These are phyloP conservation scores for Venturia nashicola DNA, from an alignment of 2,329 filamentous ascomycete species.

Conservation along the genomic window DNA sequence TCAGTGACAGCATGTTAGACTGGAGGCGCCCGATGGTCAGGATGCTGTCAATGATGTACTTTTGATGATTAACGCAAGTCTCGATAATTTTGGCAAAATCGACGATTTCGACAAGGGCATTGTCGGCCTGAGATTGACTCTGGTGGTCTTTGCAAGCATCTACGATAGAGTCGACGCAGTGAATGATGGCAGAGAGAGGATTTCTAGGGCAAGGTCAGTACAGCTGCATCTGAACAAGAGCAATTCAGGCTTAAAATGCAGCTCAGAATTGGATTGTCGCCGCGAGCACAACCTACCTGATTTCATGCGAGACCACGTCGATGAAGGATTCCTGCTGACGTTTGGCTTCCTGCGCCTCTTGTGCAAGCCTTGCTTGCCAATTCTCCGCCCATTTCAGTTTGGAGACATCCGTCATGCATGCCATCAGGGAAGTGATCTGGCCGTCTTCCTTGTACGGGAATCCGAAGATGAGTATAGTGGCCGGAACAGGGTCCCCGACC, in stretches of 20 bases:
- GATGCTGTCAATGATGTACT: conserved; percentile 1
- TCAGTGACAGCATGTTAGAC: background rate
- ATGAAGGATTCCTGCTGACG: conserved; percentile 3
- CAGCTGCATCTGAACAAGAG: background rate
- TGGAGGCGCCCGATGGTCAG: background rate
- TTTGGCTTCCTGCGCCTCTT: conserved; percentile 3
- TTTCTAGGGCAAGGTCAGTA: background rate
- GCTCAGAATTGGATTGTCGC: too few relatives aligned
- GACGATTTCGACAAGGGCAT: background rate
- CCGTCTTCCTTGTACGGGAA: background rate
- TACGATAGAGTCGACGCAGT: conserved; percentile 7
- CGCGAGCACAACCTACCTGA: background rate
- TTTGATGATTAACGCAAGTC: conserved; percentile 1
- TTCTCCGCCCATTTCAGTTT: conserved; percentile 4
- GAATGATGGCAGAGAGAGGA: conserved; percentile 7
- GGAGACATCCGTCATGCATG: background rate
- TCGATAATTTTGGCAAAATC: background rate
- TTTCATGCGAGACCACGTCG: background rate
- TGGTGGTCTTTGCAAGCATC: background rate
- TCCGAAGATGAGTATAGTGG: background rate
- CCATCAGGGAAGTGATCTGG: background rate
- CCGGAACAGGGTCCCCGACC: background rate
- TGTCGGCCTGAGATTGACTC: background rate
- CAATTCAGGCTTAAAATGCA: too few relatives aligned
- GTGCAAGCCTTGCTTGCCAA: background rate